Conservation (phyloP, 116 monocot genomes). For the Papilionanthe hybrid region DNA sequence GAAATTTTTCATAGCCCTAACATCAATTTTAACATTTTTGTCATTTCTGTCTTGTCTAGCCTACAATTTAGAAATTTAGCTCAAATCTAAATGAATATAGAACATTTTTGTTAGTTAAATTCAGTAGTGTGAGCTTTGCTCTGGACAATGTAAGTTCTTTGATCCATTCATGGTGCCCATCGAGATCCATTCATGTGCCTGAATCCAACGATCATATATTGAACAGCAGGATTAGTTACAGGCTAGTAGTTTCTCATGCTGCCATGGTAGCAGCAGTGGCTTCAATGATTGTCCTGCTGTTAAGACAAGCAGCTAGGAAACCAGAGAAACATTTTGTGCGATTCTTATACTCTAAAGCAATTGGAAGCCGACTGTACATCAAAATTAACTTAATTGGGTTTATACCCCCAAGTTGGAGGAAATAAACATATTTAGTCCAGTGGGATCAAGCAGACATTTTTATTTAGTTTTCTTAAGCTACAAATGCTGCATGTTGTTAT, state of each 20-base stretch:
- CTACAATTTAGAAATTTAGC: too few species aligned
- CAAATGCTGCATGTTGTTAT: background rate
- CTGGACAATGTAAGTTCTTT: too few species aligned
- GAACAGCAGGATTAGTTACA: background rate
- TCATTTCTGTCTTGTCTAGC: too few species aligned
- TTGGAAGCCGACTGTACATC: background rate
- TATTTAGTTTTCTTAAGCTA: background rate
- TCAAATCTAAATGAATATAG: too few species aligned
- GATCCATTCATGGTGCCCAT: too few species aligned
- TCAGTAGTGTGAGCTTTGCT: too few species aligned
- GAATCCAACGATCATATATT: too few species aligned
- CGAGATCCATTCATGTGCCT: too few species aligned
- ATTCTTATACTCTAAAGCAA: background rate
- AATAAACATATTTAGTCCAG: background rate
- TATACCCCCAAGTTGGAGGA: background rate
- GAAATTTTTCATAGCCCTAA: too few species aligned
- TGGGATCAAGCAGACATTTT: background rate
- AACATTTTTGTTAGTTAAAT: too few species aligned
- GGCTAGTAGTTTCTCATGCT: constrained; percentile 16
- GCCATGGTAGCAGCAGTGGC: constrained; percentile 58
- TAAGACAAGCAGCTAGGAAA: background rate
- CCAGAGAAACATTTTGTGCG: background rate
- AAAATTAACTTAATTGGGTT: background rate
- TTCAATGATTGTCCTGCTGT: constrained; percentile 21
- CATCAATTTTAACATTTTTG: too few species aligned